Evolutionary conservation across 768 basidiomycete genomes (phyloP).

Genomic region (Dentipellis fragilis): DNA sequence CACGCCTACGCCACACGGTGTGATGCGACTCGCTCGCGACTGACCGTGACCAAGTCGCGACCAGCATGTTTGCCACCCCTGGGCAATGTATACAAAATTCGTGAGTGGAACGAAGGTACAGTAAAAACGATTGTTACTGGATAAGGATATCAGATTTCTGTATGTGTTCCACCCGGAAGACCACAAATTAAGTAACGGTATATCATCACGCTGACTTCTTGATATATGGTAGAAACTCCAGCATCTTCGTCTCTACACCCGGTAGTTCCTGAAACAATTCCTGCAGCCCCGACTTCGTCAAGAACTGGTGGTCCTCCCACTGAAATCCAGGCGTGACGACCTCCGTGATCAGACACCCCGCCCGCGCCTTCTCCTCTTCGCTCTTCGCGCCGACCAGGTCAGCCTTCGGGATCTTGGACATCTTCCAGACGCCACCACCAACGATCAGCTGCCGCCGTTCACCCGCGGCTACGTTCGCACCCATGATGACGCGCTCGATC

Average conservation of each 20-base stretch:
- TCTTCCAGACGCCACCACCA: slow-evolving; percentile 47
- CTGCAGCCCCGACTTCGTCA: slow-evolving; percentile 18
- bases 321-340: slow-evolving; percentile 47
- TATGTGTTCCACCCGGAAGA: too few relatives aligned
- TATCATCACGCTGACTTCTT: background rate
- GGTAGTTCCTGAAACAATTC: background rate
- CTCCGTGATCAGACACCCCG: slow-evolving; percentile 47
- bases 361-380: slow-evolving; percentile 22
- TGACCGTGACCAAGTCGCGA: too few relatives aligned
- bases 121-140: too few relatives aligned
- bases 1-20: too few relatives aligned
- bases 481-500: slow-evolving; percentile 33
- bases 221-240: background rate
- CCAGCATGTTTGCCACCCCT: too few relatives aligned
- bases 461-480: slow-evolving; percentile 28
- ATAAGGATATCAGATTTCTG: too few relatives aligned
- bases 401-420: slow-evolving; percentile 37
- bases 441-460: slow-evolving; percentile 41
- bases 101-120: too few relatives aligned
- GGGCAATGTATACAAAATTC: too few relatives aligned
- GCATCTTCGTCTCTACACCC: background rate
- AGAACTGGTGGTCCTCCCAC: slow-evolving; percentile 41
- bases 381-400: slow-evolving; percentile 26
- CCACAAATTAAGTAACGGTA: too few relatives aligned
- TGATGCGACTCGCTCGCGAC: too few relatives aligned